phyloP scores from a whole-genome alignment of 257 asterid species.

The Salvia hispanica region DNA sequence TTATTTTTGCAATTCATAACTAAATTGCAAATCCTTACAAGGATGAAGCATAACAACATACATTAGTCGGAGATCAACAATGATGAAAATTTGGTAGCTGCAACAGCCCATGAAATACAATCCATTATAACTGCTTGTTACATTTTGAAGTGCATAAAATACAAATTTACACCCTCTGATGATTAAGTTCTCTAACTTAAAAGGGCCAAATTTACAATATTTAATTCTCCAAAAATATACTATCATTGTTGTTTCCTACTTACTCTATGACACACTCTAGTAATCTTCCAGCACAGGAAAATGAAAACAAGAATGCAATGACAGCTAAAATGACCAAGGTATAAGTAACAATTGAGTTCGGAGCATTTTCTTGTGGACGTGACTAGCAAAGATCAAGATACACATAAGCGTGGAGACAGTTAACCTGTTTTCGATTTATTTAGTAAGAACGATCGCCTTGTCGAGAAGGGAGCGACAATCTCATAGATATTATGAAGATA shows the following conservation, averaged over 20 bases:
- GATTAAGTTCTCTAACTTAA: not conserved
- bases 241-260: slow-evolving; percentile 1
- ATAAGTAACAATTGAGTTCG: slow-evolving; percentile 18
- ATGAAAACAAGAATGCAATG: slow-evolving; percentile 3
- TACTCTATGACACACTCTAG: slow-evolving; percentile 3
- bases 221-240: not conserved
- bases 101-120: slow-evolving; percentile 17
- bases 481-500: slow-evolving; percentile 56
- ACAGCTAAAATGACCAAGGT: not conserved
- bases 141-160: slow-evolving; percentile 17
- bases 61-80: not conserved
- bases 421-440: slow-evolving; percentile 66
- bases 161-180: slow-evolving; percentile 30
- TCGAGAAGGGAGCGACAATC: slow-evolving; percentile 69
- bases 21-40: not conserved
- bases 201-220: slow-evolving; percentile 7
- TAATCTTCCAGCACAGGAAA: slow-evolving; percentile 11
- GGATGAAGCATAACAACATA: slow-evolving; percentile 8
- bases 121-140: slow-evolving; percentile 25
- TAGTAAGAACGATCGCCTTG: slow-evolving; percentile 58
- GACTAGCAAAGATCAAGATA: slow-evolving; percentile 29
- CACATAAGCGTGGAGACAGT: slow-evolving; percentile 13
- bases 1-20: no score
- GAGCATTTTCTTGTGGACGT: slow-evolving; percentile 2
- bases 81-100: slow-evolving; percentile 9